Percentiles rank a stretch among this genome's conserved stretches.
Conservation (phyloP, 1,139 yeast genomes). For the Saccharomyces hybrid region DNA sequence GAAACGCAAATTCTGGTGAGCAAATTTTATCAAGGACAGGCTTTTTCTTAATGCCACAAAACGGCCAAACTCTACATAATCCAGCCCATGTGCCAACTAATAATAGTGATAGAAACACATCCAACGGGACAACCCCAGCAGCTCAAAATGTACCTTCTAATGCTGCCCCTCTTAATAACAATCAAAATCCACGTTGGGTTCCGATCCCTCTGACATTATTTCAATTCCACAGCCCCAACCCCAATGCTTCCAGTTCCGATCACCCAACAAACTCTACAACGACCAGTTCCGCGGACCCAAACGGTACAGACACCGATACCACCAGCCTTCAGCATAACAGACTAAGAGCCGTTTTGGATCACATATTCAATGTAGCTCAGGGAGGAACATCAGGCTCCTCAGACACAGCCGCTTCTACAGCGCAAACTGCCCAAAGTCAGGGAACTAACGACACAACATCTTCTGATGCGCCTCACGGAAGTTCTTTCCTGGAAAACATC, state of each 20-base stretch:
- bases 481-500: neutral
- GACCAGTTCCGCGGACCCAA: neutral
- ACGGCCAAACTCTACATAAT: neutral
- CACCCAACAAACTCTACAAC: neutral
- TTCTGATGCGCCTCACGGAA: neutral
- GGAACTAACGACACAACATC: neutral
- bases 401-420: neutral
- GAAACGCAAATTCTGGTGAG: neutral
- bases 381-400: neutral
- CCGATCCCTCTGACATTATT: constrained; percentile 14
- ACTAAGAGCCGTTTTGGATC: constrained; percentile 13
- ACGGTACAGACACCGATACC: neutral
- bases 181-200: constrained; percentile 15
- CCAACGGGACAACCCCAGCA: neutral
- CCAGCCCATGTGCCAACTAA: constrained; percentile 4
- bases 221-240: constrained; percentile 1
- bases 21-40: neutral
- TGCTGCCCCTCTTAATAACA: neutral
- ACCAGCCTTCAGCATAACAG: constrained; percentile 11
- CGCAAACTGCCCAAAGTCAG: neutral
- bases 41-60: neutral
- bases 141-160: constrained; percentile 1
- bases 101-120: neutral
- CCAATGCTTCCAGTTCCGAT: neutral
- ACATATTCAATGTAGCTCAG: constrained; percentile 11